A percentile compares a stretch with the other conserved stretches of the same genome.
Evolutionary conservation across 192 early-diverging fungal species (phyloP).

Genomic region (Pilobolus umbonatus): DNA sequence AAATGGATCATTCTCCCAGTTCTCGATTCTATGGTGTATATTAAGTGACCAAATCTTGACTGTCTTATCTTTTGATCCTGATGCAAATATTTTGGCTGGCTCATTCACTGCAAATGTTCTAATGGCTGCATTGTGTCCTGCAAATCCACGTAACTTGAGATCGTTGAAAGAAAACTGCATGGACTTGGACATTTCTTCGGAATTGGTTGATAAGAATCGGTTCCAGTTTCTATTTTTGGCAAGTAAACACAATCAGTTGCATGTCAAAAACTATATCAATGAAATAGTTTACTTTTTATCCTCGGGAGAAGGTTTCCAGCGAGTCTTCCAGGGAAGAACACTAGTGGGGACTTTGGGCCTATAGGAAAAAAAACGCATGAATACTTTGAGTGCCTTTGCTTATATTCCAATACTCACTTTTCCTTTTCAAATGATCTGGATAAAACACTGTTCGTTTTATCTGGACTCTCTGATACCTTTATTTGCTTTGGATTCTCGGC

Average conservation of each 20-base stretch:
- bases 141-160: slow-evolving; percentile 52
- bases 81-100: slow-evolving; percentile 45
- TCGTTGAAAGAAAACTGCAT: slow-evolving; percentile 65
- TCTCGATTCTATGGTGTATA: slow-evolving; percentile 50
- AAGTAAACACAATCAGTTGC: background rate
- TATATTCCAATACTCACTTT: too few species aligned
- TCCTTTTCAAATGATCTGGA: too few species aligned
- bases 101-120: slow-evolving; percentile 50
- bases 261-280: background rate
- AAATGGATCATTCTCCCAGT: slow-evolving; percentile 44
- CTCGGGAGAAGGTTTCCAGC: slow-evolving; percentile 36
- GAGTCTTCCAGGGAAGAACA: slow-evolving; percentile 36
- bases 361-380: too few species aligned
- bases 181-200: slow-evolving; percentile 59
- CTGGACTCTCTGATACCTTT: too few species aligned
- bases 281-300: slow-evolving; percentile 32
- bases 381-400: too few species aligned
- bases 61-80: slow-evolving; percentile 55
- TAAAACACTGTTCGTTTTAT: too few species aligned
- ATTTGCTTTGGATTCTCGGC: too few species aligned
- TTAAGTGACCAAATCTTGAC: slow-evolving; percentile 64
- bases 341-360: slow-evolving; percentile 27
- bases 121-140: slow-evolving; percentile 50
- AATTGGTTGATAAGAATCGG: slow-evolving; percentile 56
- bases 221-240: slow-evolving; percentile 49